Conservation (phyloP, 2,329 filamentous ascomycete genomes). For the Emmonsiellopsis sp. region DNA sequence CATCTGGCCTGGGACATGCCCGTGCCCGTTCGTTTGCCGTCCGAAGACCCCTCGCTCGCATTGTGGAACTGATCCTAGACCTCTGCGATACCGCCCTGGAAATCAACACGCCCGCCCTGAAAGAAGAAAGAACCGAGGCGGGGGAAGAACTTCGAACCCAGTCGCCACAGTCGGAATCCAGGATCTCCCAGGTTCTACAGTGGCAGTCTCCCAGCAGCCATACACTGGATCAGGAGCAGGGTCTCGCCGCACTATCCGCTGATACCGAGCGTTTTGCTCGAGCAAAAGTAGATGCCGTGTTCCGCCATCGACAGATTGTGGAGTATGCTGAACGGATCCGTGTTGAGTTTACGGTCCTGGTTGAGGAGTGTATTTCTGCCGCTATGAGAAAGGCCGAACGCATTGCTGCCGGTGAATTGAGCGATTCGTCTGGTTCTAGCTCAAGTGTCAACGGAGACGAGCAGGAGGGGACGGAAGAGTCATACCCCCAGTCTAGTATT, state of each 20-base stretch:
- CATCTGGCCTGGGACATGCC: conserved; percentile 63
- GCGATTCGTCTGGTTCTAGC: conserved; percentile 58
- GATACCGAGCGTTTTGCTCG: conserved; percentile 81
- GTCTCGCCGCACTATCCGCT: conserved; percentile 73
- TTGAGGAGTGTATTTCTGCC: conserved; percentile 91
- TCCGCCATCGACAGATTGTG: conserved; percentile 83
- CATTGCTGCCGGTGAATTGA: conserved; percentile 76
- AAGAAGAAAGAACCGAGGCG: conserved; percentile 60
- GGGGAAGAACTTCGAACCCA: conserved; percentile 77
- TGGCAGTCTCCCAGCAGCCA: conserved; percentile 94
- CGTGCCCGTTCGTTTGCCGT: conserved; percentile 85
- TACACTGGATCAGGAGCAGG: conserved; percentile 87
- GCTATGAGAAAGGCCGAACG: conserved; percentile 82
- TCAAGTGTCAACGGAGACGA: conserved; percentile 27
- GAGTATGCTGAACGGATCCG: conserved; percentile 95
- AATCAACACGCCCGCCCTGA: conserved; percentile 88
- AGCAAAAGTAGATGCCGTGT: conserved; percentile 85
- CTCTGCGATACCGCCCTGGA: conserved; percentile 93
- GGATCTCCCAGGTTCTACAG: conserved; percentile 86
- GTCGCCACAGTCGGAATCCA: conserved; percentile 90
- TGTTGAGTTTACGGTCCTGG: conserved; percentile 82
- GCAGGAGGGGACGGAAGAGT: conserved; percentile 44
- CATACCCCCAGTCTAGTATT: conserved; percentile 11
- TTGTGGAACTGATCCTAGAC: conserved; percentile 89
- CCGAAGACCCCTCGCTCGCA: conserved; percentile 77